phyloP scores from a whole-genome alignment of 164 flowering plant genomes.

The Amborella trichopoda region DNA sequence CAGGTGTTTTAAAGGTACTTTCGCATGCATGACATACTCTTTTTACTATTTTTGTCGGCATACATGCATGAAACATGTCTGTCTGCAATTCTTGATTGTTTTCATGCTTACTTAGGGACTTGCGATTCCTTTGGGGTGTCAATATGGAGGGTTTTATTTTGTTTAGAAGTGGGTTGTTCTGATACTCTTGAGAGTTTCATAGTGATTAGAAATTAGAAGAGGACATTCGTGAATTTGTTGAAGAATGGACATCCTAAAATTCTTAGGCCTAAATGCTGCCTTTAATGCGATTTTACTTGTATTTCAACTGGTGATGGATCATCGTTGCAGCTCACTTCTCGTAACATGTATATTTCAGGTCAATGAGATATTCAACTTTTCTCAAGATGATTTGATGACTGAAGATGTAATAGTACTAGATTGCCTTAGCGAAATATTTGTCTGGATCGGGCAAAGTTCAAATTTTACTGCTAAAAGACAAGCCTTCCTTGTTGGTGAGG shows the following conservation, averaged over 20 bases:
- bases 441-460: constrained; percentile 61
- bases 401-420: constrained; percentile 70
- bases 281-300: too few species aligned
- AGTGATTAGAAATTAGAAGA: too few species aligned
- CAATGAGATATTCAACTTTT: constrained; percentile 67
- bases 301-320: background rate
- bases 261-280: too few species aligned
- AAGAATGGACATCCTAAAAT: too few species aligned
- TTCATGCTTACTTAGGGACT: background rate
- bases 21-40: background rate
- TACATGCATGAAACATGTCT: background rate
- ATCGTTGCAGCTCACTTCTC: background rate
- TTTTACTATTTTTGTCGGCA: background rate
- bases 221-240: too few species aligned
- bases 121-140: too few species aligned
- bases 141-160: too few species aligned
- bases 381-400: constrained; percentile 77
- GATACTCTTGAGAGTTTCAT: too few species aligned
- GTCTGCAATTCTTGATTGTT: background rate
- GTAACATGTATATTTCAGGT: constrained; percentile 30
- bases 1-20: constrained; percentile 59
- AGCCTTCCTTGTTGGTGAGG: constrained; percentile 44
- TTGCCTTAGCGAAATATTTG: constrained; percentile 49
- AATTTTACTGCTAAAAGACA: constrained; percentile 28
- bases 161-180: too few species aligned